Percentiles rank a stretch among this genome's conserved stretches.
Conservation (phyloP, 1,284 basidiomycete species). For the Agroathelia rolfsii region DNA sequence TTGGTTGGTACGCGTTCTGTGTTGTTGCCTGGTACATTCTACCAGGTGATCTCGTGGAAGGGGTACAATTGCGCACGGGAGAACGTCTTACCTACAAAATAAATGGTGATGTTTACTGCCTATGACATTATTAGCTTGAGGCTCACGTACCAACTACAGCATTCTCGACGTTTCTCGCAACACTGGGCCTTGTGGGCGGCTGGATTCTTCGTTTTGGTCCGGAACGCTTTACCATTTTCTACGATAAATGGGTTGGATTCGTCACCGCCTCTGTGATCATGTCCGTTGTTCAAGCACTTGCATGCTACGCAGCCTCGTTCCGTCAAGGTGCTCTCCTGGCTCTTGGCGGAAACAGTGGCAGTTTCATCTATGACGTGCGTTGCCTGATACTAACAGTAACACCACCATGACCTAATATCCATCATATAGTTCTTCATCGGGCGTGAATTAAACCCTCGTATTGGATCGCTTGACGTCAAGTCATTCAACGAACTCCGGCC, state of each 20-base stretch:
- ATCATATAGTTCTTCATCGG: conserved; percentile 87
- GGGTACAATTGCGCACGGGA: conserved; percentile 73
- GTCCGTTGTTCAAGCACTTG: conserved; percentile 66
- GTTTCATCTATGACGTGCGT: conserved; percentile 84
- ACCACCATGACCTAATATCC: no score
- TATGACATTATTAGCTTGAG: no score
- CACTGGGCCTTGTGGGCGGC: conserved; percentile 62
- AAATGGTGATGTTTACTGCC: no score
- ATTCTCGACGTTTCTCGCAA: conserved; percentile 77
- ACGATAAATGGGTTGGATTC: conserved; percentile 89
- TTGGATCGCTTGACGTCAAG: conserved; percentile 90
- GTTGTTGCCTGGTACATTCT: conserved; percentile 77
- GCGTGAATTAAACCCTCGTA: conserved; percentile 87
- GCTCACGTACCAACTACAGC: no score
- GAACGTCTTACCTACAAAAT: conserved; percentile 83
- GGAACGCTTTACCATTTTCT: conserved; percentile 78
- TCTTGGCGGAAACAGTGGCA: conserved; percentile 86
- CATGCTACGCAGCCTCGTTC: conserved; percentile 72
- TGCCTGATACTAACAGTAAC: no score
- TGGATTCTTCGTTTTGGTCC: conserved; percentile 69
- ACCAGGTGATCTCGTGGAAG: conserved; percentile 82
- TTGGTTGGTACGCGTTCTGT: conserved; percentile 86
- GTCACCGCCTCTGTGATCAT: conserved; percentile 78
- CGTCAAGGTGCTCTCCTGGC: conserved; percentile 65
- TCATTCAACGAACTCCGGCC: conserved; percentile 95